phyloP scores from a whole-genome alignment of 768 basidiomycete genomes.

The Cytidiella melzeri region DNA sequence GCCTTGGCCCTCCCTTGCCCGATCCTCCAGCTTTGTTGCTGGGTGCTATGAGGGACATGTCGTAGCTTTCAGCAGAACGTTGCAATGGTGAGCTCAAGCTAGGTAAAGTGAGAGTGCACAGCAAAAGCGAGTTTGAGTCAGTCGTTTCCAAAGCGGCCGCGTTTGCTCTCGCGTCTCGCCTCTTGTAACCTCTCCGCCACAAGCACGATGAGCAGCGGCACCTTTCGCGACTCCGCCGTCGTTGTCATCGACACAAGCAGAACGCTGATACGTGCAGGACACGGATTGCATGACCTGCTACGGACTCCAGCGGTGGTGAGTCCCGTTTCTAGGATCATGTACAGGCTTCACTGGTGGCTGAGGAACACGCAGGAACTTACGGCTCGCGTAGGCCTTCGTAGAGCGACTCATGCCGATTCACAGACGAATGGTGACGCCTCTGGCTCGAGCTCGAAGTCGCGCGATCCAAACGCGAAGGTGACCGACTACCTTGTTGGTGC shows the following conservation, averaged over 20 bases:
- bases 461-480: conserved; percentile 39
- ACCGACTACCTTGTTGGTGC: conserved; percentile 80
- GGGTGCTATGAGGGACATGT: conserved; percentile 46
- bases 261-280: conserved; percentile 64
- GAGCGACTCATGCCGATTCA: not conserved
- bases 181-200: no score
- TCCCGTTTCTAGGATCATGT: conserved; percentile 13
- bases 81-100: no score
- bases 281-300: conserved; percentile 77
- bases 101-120: no score
- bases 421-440: conserved; percentile 1
- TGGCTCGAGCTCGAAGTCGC: conserved; percentile 37
- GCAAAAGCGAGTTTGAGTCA: no score
- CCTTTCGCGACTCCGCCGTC: conserved; percentile 70
- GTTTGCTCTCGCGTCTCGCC: no score
- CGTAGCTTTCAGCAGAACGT: not conserved
- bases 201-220: conserved; percentile 15
- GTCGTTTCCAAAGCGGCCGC: no score
- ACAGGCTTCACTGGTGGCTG: conserved; percentile 1
- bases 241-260: conserved; percentile 77
- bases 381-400: conserved; percentile 76
- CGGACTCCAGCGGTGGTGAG: conserved; percentile 71
- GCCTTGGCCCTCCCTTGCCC: conserved; percentile 47
- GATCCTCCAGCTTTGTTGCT: conserved; percentile 13
- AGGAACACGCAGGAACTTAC: conserved; percentile 54